Base-by-base conservation (phyloP, 805 yeast species). In the Yarrowia sp. region DNA sequence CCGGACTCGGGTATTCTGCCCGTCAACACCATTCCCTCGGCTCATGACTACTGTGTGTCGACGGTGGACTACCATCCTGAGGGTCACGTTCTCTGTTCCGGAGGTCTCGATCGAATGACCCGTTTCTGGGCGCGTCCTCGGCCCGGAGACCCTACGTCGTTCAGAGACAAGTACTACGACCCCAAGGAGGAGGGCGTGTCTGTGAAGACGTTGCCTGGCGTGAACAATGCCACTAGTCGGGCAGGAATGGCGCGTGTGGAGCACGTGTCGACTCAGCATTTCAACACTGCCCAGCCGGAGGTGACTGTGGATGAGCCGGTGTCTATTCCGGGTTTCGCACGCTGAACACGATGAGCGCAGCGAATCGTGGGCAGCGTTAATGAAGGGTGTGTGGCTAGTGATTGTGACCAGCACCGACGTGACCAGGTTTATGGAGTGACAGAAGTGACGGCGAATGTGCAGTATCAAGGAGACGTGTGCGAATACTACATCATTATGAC, bases 41-140 rank as follows among this genome's bases (percentile, higher is more conserved):
- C 98, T 0, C 99, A 95, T 74, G 97, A 92, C 71, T 89, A 90
- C 77, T 96, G 96, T 3, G 85, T 95, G 62, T 92, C 93, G 75
- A 85, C 96, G 3, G 75, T 95, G 65, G 93, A 92, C 67, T 95
- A 92, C 73, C 98, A 92, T 75, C 98, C 98, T 2, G 79, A 89
- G 70, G 99, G 99, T 3, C 98, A 95, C 76, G 78, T 93, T 59
- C 78, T 95, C 36, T 86, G 96, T 64, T 86, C 97, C 8, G 98
- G 97, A 0, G 93, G 98, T 19, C 91, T 95, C 65, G 99, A 95
- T 75, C 84, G 95, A 72, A 85, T 96, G 5, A 90, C 96, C 24
- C 78, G 98, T 65, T 90, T 96, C 76, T 95, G 99, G 99, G 85
- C 92, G 32, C 81, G 99, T 61, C 88, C 96, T 1, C 81, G 96